Base-by-base conservation (phyloP, 768 basidiomycete species). In the Guyanaporus albipodus region DNA sequence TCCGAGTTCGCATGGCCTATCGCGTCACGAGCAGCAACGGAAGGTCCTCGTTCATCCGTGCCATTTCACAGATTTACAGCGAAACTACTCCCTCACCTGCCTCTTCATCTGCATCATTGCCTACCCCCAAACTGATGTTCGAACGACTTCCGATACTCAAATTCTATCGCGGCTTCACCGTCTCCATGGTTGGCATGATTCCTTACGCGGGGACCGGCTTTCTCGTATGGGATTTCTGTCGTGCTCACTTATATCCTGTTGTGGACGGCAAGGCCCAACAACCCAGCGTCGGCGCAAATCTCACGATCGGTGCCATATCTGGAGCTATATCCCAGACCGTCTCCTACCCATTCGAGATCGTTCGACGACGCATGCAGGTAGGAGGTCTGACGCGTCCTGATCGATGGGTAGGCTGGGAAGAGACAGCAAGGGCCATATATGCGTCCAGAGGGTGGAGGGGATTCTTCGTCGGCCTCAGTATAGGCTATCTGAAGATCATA, bases 101-200 rank as follows among this genome's bases (percentile, higher is more conserved):
- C 14, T 31, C 62, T 1, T 31, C 59, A 11, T 50, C 62, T 37
- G 26, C 37, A 8, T 45, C 63, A 8, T 14, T 43, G 19, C 4
- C 57, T 10, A 26, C 60, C 38, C 52, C 59, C 57, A 49, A 61
- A 59, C 49, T 59, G 60, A 18, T 59, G 44, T 76, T 93, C 56
- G 69, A 77, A 35, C 77, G 77, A 11, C 80, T 87, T 57, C 87
- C 88, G 14, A 62, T 91, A 42, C 76, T 93, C 45, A 90, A 94
- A 59, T 92, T 98, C 69, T 99, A 98, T 63, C 88, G 96, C 18
- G 95, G 96, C n/a, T 97, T 98, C 69, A 83, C 84, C 7, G 91
- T 96, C 23, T 93, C 93, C 18, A 67, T 98, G 31, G 66, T 80
- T 11, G 95, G 96, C 36, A 98, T 97, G 78, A 73, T 98, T 26